Conservation (phyloP, 208 protist genomes). For the Strigomonas culicis region DNA sequence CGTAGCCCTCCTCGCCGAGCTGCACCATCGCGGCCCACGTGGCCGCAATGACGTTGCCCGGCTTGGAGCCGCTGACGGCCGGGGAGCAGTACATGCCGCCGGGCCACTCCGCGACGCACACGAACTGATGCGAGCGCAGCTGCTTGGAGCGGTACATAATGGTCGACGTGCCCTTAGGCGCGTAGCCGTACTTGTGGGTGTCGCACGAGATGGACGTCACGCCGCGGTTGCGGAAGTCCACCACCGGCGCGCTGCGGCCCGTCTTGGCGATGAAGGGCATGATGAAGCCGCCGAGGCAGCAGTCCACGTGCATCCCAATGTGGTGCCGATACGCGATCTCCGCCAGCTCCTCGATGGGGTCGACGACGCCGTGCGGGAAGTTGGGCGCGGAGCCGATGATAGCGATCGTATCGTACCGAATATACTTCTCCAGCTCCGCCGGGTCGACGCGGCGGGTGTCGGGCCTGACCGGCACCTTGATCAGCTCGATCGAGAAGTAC, state of each 20-base stretch:
- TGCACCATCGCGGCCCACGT: constrained; percentile 96
- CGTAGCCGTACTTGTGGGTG: constrained; percentile 99
- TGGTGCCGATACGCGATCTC: constrained; percentile 82
- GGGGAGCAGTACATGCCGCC: constrained; percentile 98
- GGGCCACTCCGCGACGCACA: constrained; percentile 94
- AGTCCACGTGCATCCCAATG: constrained; percentile 98
- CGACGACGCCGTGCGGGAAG: constrained; percentile 95
- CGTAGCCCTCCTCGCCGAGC: constrained; percentile 90
- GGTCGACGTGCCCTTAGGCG: constrained; percentile 97
- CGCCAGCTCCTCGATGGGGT: constrained; percentile 87
- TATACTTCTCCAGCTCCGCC: constrained; percentile 78
- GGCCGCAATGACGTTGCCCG: constrained; percentile 94
- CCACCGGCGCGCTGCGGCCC: constrained; percentile 79
- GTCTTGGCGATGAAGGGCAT: constrained; percentile 95
- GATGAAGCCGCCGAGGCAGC: constrained; percentile 97
- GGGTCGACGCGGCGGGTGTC: constrained; percentile 78
- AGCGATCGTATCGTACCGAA: constrained; percentile 94
- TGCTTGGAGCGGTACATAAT: constrained; percentile 91
- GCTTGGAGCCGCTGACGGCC: constrained; percentile 92
- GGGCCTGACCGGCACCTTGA: constrained; percentile 88
- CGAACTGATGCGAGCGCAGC: constrained; percentile 94
- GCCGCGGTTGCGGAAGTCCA: constrained; percentile 96
- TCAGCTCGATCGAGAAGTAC: constrained; percentile 95
- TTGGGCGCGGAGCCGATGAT: constrained; percentile 94
- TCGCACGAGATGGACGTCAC: constrained; percentile 98